phyloP scores from a whole-genome alignment of 2,329 filamentous ascomycete genomes.

The Sporothrix euskadiensis region DNA sequence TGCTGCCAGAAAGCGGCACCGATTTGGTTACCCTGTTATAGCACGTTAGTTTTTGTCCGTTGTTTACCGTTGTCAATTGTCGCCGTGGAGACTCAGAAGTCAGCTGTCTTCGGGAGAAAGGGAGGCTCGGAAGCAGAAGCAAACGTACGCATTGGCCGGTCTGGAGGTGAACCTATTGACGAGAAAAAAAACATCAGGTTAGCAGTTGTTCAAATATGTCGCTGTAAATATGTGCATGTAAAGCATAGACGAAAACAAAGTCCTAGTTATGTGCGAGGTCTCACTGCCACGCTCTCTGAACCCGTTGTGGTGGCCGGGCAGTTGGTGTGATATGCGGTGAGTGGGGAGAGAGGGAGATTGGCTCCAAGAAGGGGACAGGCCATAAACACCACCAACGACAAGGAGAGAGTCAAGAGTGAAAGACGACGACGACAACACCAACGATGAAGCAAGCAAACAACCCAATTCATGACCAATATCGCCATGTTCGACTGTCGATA shows the following conservation, averaged over 20 bases:
- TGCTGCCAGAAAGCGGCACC: constrained; percentile 99
- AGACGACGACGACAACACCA: background rate
- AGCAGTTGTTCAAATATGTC: background rate
- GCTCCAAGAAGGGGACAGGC: background rate
- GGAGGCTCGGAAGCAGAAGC: background rate
- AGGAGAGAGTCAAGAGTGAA: too few species aligned
- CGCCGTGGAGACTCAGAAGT: too few species aligned
- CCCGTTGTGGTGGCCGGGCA: background rate
- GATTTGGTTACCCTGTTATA: constrained; percentile 95
- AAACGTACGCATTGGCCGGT: constrained; percentile 94
- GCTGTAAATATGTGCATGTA: background rate
- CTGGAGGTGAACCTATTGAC: constrained; percentile 91
- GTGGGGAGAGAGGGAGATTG: constrained; percentile 18
- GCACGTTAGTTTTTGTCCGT: constrained; percentile 31
- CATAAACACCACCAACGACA: background rate
- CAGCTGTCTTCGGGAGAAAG: background rate
- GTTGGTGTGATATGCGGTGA: constrained; percentile 7
- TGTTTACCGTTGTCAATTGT: background rate
- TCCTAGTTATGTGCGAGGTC: background rate
- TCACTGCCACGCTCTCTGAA: constrained; percentile 12
- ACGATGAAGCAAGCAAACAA: background rate
- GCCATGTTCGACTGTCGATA: background rate
- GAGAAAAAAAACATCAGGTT: constrained; percentile 42
- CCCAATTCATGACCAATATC: constrained; percentile 13
- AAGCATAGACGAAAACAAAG: background rate